Base-by-base conservation (phyloP, 371 early-diverging fungal genomes). In the Mortierella sp. region DNA sequence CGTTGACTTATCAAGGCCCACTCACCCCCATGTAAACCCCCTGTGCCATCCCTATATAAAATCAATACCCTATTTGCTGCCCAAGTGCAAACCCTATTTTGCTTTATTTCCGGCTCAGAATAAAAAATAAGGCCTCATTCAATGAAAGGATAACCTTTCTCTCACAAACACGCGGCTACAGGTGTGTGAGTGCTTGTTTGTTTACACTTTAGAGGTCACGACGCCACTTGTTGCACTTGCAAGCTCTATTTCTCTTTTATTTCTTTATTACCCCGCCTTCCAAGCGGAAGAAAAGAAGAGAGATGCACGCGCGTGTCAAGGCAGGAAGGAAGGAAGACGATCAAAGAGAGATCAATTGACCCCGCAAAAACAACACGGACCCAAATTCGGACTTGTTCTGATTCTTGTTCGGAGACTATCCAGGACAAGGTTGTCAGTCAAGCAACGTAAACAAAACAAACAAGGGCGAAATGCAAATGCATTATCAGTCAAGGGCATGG, bases 111-210 rank as follows among this genome's bases (percentile, higher is more conserved):
- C 19, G 5, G 0, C 34, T 16, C 11, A 5, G n/a, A n/a, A n/a
- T n/a, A n/a, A 60, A 28, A 60, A 60, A 26, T 4, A 63, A 31
- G 19, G 34, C 63, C 34, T 34, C 63, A 34, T 34, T n/a, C n/a
- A n/a, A n/a, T n/a, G n/a, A n/a, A n/a, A n/a, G n/a, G n/a, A n/a
- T n/a, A n/a, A n/a, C n/a, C n/a, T n/a, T n/a, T n/a, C n/a, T n/a
- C 34, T 0, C 80, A 77, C 47, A 72, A 84, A 55, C 90, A 90
- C 83, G 91, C 93, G 80, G 90, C 92, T 44, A 89, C 92, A 13
- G 88, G 89, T 38, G 82, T 50, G 50, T 50, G 50, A 63, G 63
- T 63, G 19, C 6, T 6, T 63, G 26, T 63, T 63, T 63, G 58
- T 57, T 26, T 26, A 60, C 63, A 21, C 44, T 38, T 24, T 68